A percentile compares a stretch with the other conserved stretches of the same genome.
Conservation (phyloP, 257 asterid genomes). For the Solanum neorickii region DNA sequence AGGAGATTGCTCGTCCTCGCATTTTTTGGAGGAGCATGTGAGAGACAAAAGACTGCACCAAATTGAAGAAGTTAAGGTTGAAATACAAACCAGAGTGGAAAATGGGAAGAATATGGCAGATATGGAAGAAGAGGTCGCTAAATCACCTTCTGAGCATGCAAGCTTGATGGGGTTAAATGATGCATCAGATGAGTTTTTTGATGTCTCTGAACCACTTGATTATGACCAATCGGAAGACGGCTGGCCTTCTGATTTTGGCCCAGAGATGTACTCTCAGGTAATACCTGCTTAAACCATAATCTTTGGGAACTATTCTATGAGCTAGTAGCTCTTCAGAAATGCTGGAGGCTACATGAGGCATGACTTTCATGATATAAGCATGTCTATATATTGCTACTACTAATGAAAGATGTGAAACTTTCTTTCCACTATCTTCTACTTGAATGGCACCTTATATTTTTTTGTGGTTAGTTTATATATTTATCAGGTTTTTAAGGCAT, state of each 20-base stretch:
- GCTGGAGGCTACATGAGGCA: background rate
- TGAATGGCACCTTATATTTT: background rate
- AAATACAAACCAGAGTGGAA: constrained; percentile 39
- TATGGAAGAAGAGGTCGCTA: constrained; percentile 26
- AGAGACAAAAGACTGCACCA: constrained; percentile 36
- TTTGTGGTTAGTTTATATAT: background rate
- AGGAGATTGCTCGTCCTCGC: constrained; percentile 39
- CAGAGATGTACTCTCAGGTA: constrained; percentile 70
- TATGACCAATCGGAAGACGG: constrained; percentile 62
- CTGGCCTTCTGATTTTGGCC: constrained; percentile 71
- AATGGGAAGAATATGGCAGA: constrained; percentile 34
- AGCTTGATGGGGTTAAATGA: constrained; percentile 86
- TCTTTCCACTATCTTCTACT: background rate
- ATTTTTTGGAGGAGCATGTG: constrained; percentile 65
- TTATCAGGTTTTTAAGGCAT: background rate
- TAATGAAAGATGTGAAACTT: background rate
- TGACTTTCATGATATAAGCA: background rate
- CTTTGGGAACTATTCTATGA: background rate
- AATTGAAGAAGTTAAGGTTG: constrained; percentile 37
- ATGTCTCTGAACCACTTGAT: constrained; percentile 84
- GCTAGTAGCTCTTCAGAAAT: background rate
- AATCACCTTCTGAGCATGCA: constrained; percentile 56
- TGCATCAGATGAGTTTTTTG: constrained; percentile 84
- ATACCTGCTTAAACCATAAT: background rate
- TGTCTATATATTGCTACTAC: background rate